Evolutionary conservation across 441 rosid species (phyloP).

Genomic region (Euphorbia corollata): DNA sequence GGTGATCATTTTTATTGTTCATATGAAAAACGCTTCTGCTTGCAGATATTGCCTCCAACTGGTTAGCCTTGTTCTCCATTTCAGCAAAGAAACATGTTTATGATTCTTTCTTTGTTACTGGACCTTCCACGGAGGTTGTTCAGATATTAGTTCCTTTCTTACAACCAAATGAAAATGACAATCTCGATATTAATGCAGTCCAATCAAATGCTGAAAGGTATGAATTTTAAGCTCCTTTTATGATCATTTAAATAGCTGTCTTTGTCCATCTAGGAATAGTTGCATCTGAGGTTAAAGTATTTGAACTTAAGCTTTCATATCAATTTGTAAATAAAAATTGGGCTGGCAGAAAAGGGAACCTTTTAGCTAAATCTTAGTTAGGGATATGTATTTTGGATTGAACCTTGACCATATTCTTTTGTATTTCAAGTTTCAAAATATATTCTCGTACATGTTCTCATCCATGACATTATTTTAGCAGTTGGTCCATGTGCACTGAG

Average conservation of each 20-base stretch:
- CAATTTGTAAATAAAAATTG: not conserved
- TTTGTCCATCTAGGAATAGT: not conserved
- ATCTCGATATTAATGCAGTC: conserved; percentile 40
- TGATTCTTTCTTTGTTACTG: conserved; percentile 70
- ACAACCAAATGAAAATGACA: conserved; percentile 31
- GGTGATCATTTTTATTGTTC: not conserved
- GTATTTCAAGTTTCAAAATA: not conserved
- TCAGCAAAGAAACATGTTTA: conserved; percentile 64
- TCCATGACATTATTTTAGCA: not conserved
- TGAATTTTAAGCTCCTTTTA: conserved; percentile 11
- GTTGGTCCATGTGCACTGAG: not conserved
- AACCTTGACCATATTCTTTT: not conserved
- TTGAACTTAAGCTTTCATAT: not conserved
- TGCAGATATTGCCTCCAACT: conserved; percentile 83
- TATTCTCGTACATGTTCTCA: not conserved
- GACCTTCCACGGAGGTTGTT: conserved; percentile 62
- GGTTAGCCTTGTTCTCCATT: conserved; percentile 84
- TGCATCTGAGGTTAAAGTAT: not conserved
- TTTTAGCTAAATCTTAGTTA: not conserved
- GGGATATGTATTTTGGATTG: not conserved
- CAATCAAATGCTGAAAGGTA: conserved; percentile 74
- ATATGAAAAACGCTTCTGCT: conserved; percentile 13
- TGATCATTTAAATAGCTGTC: conserved; percentile 3
- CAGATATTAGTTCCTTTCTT: conserved; percentile 72
- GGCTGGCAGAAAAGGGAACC: not conserved